Conservation (phyloP, 257 asterid species). For the Henckelia pumila region DNA sequence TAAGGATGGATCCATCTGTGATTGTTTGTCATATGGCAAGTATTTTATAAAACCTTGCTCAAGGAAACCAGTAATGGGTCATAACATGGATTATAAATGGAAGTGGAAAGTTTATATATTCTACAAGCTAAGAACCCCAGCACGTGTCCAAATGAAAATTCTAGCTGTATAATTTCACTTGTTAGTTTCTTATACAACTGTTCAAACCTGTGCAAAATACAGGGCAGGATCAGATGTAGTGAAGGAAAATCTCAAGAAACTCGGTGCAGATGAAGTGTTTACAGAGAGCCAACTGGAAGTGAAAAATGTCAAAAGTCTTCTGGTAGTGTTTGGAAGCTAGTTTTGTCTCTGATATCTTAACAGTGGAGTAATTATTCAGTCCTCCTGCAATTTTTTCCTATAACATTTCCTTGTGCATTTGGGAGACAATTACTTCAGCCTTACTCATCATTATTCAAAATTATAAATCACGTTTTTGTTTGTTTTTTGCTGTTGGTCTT, state of each 20-base stretch:
- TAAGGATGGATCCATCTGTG: too few relatives aligned
- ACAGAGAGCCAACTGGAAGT: constrained; percentile 82
- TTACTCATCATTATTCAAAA: constrained; percentile 9
- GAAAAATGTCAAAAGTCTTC: constrained; percentile 67
- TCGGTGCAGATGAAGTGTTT: constrained; percentile 86
- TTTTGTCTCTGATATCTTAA: background rate
- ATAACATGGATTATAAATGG: too few relatives aligned
- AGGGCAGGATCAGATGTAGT: constrained; percentile 89
- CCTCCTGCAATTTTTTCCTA: background rate
- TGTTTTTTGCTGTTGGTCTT: constrained; percentile 14
- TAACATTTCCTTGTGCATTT: background rate
- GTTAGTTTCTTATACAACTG: too few relatives aligned
- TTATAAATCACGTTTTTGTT: constrained; percentile 15
- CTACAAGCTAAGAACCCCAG: background rate
- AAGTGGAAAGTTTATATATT: background rate
- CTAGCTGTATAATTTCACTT: too few relatives aligned
- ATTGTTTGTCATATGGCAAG: background rate
- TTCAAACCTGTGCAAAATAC: constrained; percentile 19
- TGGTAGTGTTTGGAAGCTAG: constrained; percentile 50
- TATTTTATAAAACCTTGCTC: background rate
- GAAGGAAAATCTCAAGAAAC: constrained; percentile 68
- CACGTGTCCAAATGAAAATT: background rate
- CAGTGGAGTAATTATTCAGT: constrained; percentile 1
- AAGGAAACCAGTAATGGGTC: background rate
- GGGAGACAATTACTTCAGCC: constrained; percentile 1